These are phyloP conservation scores for Penicillium angulare DNA, from an alignment of 495 filamentous ascomycete species.

Conservation along the genomic window DNA sequence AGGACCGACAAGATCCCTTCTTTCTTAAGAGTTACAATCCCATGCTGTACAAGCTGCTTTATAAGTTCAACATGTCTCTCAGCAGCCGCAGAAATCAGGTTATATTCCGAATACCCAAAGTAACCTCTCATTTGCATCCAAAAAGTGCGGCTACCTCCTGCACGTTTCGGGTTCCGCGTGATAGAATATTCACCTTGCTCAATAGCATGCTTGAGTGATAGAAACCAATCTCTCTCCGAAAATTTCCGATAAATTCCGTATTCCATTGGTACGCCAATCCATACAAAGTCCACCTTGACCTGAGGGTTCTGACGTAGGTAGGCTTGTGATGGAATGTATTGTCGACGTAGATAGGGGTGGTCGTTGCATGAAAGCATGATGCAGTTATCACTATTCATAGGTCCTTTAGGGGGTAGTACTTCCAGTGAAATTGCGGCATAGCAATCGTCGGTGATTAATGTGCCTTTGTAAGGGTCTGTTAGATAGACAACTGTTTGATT, in stretches of 20 bases:
- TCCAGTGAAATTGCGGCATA: neutral
- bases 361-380: constrained; percentile 1
- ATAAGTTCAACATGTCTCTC: neutral
- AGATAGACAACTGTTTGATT: neutral
- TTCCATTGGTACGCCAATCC: neutral
- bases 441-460: neutral
- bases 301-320: neutral
- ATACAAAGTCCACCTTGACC: neutral
- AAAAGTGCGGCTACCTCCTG: neutral
- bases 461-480: neutral
- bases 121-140: constrained; percentile 1
- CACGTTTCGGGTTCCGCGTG: neutral
- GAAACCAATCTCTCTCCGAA: neutral
- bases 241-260: neutral
- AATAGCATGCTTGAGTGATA: neutral
- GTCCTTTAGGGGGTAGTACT: neutral
- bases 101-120: neutral
- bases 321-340: neutral
- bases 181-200: neutral
- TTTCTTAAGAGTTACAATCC: neutral
- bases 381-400: neutral
- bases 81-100: neutral
- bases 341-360: neutral
- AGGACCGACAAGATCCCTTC: neutral
- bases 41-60: neutral